Percentiles rank a stretch among this genome's conserved stretches.
Conservation (phyloP, 129 eudicot genomes). For the Pittosporum tobira region DNA sequence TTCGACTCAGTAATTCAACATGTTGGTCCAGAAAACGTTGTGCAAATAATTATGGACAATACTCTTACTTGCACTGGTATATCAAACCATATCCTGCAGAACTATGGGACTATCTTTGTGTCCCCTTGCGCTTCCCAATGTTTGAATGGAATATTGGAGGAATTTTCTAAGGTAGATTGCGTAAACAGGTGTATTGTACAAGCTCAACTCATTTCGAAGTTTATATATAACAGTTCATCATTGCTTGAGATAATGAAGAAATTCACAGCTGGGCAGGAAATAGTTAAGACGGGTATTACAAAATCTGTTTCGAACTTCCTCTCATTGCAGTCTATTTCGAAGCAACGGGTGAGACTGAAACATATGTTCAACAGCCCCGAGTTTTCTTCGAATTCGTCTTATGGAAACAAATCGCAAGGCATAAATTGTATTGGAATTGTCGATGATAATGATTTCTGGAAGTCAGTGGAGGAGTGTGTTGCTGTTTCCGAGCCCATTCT, state of each 20-base stretch:
- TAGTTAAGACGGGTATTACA: constrained; percentile 72
- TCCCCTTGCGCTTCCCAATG: constrained; percentile 93
- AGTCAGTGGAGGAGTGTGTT: constrained; percentile 74
- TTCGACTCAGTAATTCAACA: constrained; percentile 84
- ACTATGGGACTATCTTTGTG: constrained; percentile 58
- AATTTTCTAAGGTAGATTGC: constrained; percentile 86
- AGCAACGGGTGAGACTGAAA: constrained; percentile 70
- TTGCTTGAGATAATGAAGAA: constrained; percentile 69
- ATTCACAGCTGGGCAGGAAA: constrained; percentile 62
- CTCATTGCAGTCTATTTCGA: constrained; percentile 56
- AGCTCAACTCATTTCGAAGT: constrained; percentile 71
- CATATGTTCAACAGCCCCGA: constrained; percentile 87
- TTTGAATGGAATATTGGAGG: constrained; percentile 72
- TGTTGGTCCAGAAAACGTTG: constrained; percentile 72
- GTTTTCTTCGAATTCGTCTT: constrained; percentile 41
- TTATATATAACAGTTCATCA: constrained; percentile 50
- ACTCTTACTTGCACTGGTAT: constrained; percentile 56
- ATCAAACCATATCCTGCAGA: constrained; percentile 65
- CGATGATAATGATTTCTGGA: constrained; percentile 86
- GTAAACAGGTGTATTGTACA: constrained; percentile 60
- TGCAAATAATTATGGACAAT: constrained; percentile 74
- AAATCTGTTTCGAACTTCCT: constrained; percentile 66
- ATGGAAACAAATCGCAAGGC: constrained; percentile 58
- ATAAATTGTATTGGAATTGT: constrained; percentile 46
- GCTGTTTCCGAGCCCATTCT: constrained; percentile 88